Conservation (phyloP, 2,329 filamentous ascomycete genomes). For the Helotiales sp. region DNA sequence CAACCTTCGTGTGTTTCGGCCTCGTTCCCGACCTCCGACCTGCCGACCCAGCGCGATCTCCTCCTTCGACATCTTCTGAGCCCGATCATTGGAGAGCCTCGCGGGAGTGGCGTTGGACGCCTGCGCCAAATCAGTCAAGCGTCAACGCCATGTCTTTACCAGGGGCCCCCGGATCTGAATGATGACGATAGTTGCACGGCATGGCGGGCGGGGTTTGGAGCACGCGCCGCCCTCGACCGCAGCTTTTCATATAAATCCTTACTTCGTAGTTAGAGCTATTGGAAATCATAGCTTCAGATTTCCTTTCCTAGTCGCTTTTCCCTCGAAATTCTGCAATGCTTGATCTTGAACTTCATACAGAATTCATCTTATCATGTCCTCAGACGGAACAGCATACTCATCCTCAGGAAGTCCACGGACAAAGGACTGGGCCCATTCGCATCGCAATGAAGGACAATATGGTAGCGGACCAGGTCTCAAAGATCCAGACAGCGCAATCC, state of each 20-base stretch:
- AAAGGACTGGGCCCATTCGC: constrained; percentile 23
- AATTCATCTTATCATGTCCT: constrained; percentile 12
- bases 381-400: constrained; percentile 19
- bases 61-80: background rate
- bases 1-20: background rate
- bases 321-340: too few species aligned
- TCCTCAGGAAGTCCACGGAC: constrained; percentile 19
- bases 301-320: background rate
- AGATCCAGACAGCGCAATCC: constrained; percentile 30
- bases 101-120: constrained; percentile 3
- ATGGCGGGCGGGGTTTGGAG: background rate
- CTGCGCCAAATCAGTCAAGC: background rate
- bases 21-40: too few species aligned
- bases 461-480: constrained; percentile 29
- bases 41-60: background rate
- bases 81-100: constrained; percentile 4
- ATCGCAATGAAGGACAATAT: constrained; percentile 21
- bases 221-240: background rate
- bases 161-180: background rate
- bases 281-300: background rate
- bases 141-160: constrained; percentile 5
- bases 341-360: too few species aligned
- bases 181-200: constrained; percentile 9
- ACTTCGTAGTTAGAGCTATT: background rate
- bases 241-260: background rate